These are phyloP conservation scores for Phytophthora nicotianae DNA, from an alignment of 352 stramenopile species.

Conservation along the genomic window DNA sequence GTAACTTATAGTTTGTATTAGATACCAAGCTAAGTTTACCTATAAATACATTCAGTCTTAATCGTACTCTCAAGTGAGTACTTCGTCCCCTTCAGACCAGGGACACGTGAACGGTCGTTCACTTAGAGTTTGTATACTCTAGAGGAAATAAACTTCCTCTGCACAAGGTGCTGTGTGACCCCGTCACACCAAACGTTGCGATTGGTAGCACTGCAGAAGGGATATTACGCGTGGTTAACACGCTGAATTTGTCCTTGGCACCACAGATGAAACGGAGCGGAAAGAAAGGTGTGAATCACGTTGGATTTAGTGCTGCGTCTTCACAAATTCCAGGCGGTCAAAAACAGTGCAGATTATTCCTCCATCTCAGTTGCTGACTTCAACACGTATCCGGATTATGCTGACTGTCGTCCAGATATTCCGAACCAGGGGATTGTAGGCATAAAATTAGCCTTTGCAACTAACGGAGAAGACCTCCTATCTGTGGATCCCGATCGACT, in stretches of 20 bases:
- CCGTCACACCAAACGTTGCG: too few relatives aligned
- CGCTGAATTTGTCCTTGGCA: slow-evolving; percentile 11
- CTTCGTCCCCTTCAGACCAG: too few relatives aligned
- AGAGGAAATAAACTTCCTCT: too few relatives aligned
- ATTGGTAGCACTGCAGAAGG: slow-evolving; percentile 14
- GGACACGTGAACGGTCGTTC: too few relatives aligned
- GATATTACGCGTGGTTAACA: slow-evolving; percentile 19
- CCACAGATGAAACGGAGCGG: slow-evolving; percentile 23
- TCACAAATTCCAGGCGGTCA: slow-evolving; percentile 31
- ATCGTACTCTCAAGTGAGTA: too few relatives aligned
- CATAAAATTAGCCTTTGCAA: slow-evolving; percentile 15
- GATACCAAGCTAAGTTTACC: too few relatives aligned
- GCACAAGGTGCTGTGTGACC: too few relatives aligned
- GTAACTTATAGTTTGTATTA: too few relatives aligned
- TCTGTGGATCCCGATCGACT: slow-evolving; percentile 21
- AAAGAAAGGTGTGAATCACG: slow-evolving; percentile 25
- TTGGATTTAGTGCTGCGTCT: slow-evolving; percentile 28
- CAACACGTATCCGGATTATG: slow-evolving; percentile 35
- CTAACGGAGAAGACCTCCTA: slow-evolving; percentile 23
- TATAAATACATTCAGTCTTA: too few relatives aligned
- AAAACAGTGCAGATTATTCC: slow-evolving; percentile 21
- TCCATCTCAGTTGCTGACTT: slow-evolving; percentile 31
- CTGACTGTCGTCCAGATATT: slow-evolving; percentile 27
- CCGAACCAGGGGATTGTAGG: slow-evolving; percentile 26
- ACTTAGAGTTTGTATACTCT: too few relatives aligned